A percentile compares a stretch with the other conserved stretches of the same genome.
These are phyloP conservation scores for Cutaneotrichosporon sp. DNA, from an alignment of 1,284 basidiomycete genomes.

Conservation along the genomic window DNA sequence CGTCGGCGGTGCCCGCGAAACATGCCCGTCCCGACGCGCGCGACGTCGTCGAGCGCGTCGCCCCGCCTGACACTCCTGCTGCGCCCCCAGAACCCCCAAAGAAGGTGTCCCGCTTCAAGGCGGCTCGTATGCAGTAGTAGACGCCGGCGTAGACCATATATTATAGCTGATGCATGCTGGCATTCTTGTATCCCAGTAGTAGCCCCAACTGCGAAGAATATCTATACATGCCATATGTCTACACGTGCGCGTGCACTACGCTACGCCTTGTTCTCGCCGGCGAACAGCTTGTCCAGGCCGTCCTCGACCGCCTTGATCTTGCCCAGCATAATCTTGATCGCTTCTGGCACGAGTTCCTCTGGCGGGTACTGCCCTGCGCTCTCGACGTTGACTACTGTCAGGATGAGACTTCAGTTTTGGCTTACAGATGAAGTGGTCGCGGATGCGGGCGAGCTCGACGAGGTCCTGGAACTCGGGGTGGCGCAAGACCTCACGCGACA, in stretches of 20 bases:
- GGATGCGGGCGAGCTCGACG: slow-evolving; percentile 76
- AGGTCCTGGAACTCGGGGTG: slow-evolving; percentile 84
- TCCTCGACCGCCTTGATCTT: slow-evolving; percentile 59
- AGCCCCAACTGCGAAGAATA: too few species aligned
- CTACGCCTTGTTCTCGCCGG: slow-evolving; percentile 1
- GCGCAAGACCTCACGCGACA: slow-evolving; percentile 86
- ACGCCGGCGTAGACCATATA: background rate
- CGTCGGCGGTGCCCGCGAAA: background rate
- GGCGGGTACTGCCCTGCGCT: slow-evolving; percentile 84
- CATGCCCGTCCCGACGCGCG: background rate
- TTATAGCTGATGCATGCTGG: background rate
- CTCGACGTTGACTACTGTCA: slow-evolving; percentile 70
- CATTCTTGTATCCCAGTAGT: background rate
- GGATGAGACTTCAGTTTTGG: background rate
- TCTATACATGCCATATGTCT: slow-evolving; percentile 1
- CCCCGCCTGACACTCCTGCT: background rate
- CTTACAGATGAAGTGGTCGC: slow-evolving; percentile 91
- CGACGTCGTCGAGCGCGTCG: slow-evolving; percentile 3
- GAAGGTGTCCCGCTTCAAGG: slow-evolving; percentile 43
- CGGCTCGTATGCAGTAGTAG: slow-evolving; percentile 23
- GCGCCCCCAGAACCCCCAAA: slow-evolving; percentile 16
- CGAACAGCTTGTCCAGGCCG: slow-evolving; percentile 40
- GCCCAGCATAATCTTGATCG: slow-evolving; percentile 72
- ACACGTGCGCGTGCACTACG: background rate
- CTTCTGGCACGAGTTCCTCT: slow-evolving; percentile 74